phyloP scores from a whole-genome alignment of 2,329 filamentous ascomycete species.

The Achaetomium macrosporum region DNA sequence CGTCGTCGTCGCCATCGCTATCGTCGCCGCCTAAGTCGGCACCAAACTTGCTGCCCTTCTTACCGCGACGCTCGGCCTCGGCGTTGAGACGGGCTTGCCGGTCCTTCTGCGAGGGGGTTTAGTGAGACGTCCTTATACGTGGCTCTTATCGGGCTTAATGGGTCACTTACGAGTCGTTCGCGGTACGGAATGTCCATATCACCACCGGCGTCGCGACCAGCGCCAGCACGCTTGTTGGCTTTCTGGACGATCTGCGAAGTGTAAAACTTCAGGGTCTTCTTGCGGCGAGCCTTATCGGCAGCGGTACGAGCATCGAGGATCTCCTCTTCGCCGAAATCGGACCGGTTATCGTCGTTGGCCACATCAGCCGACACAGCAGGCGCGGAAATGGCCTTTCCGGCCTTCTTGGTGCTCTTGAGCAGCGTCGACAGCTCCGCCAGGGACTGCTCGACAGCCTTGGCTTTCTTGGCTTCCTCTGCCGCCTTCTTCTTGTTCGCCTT shows the following conservation, averaged over 20 bases:
- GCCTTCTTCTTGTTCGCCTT: slow-evolving; percentile 35
- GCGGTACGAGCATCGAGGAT: slow-evolving; percentile 69
- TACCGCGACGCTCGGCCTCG: slow-evolving; percentile 80
- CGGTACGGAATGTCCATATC: slow-evolving; percentile 81
- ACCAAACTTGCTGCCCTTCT: slow-evolving; percentile 55
- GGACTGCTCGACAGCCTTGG: slow-evolving; percentile 61
- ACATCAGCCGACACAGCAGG: slow-evolving; percentile 36
- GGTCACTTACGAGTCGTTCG: slow-evolving; percentile 57
- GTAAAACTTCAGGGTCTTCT: slow-evolving; percentile 94
- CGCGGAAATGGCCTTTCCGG: slow-evolving; percentile 27
- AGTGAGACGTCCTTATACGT: not conserved
- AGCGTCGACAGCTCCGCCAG: slow-evolving; percentile 66
- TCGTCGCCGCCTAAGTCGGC: slow-evolving; percentile 63
- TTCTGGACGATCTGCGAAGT: slow-evolving; percentile 97
- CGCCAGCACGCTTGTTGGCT: slow-evolving; percentile 72
- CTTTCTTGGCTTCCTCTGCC: slow-evolving; percentile 36
- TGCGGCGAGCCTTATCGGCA: slow-evolving; percentile 80
- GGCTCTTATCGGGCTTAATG: not conserved
- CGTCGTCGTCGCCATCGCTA: slow-evolving; percentile 61
- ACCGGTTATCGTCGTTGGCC: slow-evolving; percentile 56
- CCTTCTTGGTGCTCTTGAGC: slow-evolving; percentile 42
- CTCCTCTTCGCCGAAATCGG: slow-evolving; percentile 91
- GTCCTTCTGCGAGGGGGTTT: slow-evolving; percentile 48
- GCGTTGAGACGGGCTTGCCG: slow-evolving; percentile 78
- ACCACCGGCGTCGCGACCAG: slow-evolving; percentile 68